These are phyloP conservation scores for Suhomyces coccinellae DNA, from an alignment of 1,139 yeast species.

Conservation along the genomic window DNA sequence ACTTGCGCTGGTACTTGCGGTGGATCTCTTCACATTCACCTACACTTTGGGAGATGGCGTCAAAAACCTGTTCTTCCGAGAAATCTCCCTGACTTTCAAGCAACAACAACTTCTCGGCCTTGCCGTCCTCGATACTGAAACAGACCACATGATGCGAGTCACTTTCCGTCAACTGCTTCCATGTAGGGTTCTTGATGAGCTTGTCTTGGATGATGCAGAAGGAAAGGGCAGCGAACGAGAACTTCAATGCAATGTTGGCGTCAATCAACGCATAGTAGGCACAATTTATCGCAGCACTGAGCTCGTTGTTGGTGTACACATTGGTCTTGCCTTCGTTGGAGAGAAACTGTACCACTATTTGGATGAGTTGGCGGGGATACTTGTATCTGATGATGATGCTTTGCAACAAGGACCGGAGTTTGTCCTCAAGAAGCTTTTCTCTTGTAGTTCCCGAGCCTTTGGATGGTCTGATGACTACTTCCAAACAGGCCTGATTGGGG, in stretches of 20 bases:
- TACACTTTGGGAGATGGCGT: conserved; percentile 50
- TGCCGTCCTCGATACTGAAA: conserved; percentile 54
- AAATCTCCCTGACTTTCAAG: conserved; percentile 76
- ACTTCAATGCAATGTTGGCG: conserved; percentile 69
- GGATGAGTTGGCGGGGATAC: conserved; percentile 84
- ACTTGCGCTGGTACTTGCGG: conserved; percentile 41
- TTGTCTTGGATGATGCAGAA: conserved; percentile 37
- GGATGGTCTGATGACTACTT: conserved; percentile 78
- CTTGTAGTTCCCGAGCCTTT: conserved; percentile 74
- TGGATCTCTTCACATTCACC: conserved; percentile 47
- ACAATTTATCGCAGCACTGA: conserved; percentile 73
- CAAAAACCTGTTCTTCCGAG: conserved; percentile 53
- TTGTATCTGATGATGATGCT: conserved; percentile 62
- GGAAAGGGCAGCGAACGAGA: conserved; percentile 60
- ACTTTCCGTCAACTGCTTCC: conserved; percentile 39
- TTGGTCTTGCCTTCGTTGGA: conserved; percentile 50
- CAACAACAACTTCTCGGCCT: conserved; percentile 55
- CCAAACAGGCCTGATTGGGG: conserved; percentile 77
- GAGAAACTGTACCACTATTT: conserved; percentile 80
- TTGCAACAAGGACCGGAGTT: conserved; percentile 61
- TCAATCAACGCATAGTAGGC: conserved; percentile 72
- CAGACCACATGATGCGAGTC: conserved; percentile 69
- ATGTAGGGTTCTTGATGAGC: conserved; percentile 46
- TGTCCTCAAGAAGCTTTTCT: conserved; percentile 75
- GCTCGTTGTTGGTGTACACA: conserved; percentile 50